Base-by-base conservation (phyloP, 441 rosid genomes). In the Manihot esculenta region DNA sequence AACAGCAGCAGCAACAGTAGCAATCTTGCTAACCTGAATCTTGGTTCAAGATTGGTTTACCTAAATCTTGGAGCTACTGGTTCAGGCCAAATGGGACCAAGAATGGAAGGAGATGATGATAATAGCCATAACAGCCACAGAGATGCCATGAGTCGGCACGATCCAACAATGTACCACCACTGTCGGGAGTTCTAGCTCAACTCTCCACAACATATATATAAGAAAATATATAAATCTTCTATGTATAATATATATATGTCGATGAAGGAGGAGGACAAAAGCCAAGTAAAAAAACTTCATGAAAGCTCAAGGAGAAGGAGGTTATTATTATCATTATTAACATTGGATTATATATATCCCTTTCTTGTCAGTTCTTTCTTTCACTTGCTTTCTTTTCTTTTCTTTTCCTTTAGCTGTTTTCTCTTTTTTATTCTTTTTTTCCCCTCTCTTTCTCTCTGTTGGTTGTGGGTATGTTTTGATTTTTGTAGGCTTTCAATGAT, bases 21-120 rank as follows among this genome's bases (percentile, higher is more conserved):
- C 68, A 82, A 71, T 70, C 58, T 77, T 35, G 80, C 68, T 20
- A 82, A 74, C 49, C 67, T 84, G 50, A 93, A 89, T 81, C 72
- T 94, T 76, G 94, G 91, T 77, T 88, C 99, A 50, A 92, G 97
- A 74, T 73, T 88, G 85, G 97, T 89, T 72, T 94, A 94, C 80
- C 83, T 92, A 64, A 90, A 94, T 77, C 97, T 94, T 57, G 95
- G 97, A 44, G 97, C 93, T 11, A 75, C 84, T 51, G 76, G 77
- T 77, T 74, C 89, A 21, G 77, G 81, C 69, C 95, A 84, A 59
- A 85, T 91, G 87, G 86, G 86, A 14, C 81, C 82, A 47, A 78
- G 90, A 75, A 75, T 85, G 77, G 91, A 80, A 21, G 84, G 79
- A 57, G 87, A 80, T 18, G 89, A 87, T 27, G 85, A 82, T 41